These are phyloP conservation scores for Fusarium tupiense DNA, from an alignment of 2,329 filamentous ascomycete genomes.

Conservation along the genomic window DNA sequence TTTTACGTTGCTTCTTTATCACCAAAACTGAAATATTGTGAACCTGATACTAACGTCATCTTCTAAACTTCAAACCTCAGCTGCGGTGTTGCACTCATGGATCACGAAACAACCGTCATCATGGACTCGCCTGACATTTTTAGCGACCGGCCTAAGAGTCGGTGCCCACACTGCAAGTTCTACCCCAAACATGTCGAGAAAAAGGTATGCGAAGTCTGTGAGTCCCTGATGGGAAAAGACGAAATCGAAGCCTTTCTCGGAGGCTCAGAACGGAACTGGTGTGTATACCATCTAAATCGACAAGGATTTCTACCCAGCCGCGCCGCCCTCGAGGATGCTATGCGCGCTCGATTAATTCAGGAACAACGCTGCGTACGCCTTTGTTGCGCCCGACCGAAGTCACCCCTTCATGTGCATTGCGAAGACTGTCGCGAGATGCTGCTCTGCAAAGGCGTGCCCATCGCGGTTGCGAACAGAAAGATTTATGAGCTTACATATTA, in stretches of 20 bases:
- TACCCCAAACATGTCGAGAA: background rate
- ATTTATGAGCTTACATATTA: background rate
- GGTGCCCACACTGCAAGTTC: slow-evolving; percentile 19
- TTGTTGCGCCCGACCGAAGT: background rate
- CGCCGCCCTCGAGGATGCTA: background rate
- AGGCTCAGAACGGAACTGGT: slow-evolving; percentile 1
- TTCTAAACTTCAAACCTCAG: background rate
- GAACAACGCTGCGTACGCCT: slow-evolving; percentile 16
- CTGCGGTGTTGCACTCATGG: background rate
- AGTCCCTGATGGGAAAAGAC: background rate
- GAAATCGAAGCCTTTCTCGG: background rate
- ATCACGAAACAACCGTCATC: background rate
- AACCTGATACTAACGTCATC: background rate
- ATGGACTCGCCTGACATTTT: background rate
- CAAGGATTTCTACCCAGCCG: background rate
- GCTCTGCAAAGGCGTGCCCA: background rate
- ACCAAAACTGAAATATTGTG: background rate
- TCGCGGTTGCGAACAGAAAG: background rate
- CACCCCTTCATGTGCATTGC: slow-evolving; percentile 5
- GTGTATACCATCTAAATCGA: slow-evolving; percentile 13
- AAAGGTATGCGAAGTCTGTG: slow-evolving; percentile 18
- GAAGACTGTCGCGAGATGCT: slow-evolving; percentile 5
- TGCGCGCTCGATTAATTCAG: slow-evolving; percentile 1
- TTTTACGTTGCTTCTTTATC: background rate
- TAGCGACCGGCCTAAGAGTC: background rate